These are phyloP conservation scores for Linum usitatissimum DNA, from an alignment of 345 rosid species.

Conservation along the genomic window DNA sequence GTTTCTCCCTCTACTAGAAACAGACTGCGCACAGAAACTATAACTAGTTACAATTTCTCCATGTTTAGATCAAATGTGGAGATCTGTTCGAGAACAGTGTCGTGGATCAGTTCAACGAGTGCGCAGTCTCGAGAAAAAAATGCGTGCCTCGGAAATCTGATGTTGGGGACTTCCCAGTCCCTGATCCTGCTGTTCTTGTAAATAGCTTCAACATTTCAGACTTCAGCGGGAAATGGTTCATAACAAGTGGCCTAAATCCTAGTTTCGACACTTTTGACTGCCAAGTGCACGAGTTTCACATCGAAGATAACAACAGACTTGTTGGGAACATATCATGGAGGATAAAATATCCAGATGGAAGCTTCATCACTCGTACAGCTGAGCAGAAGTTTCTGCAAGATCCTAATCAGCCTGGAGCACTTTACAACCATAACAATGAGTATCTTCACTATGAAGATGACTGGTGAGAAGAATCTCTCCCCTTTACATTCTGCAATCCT, in stretches of 20 bases:
- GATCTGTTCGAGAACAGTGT: constrained; percentile 76
- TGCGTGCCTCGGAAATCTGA: constrained; percentile 88
- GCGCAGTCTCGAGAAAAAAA: constrained; percentile 86
- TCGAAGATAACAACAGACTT: constrained; percentile 64
- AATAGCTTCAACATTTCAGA: constrained; percentile 58
- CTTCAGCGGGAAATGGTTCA: constrained; percentile 82
- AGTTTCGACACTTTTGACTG: constrained; percentile 79
- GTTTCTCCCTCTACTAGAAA: no score
- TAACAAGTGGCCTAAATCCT: constrained; percentile 84
- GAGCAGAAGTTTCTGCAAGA: constrained; percentile 64
- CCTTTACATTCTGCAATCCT: not conserved
- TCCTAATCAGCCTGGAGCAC: constrained; percentile 58
- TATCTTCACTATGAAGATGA: constrained; percentile 94
- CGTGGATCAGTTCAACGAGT: constrained; percentile 87
- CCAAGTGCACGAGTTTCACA: constrained; percentile 78
- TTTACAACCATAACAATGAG: constrained; percentile 84
- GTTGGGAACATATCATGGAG: constrained; percentile 81
- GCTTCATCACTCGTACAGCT: constrained; percentile 66
- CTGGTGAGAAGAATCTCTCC: constrained; percentile 38
- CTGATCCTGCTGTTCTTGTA: constrained; percentile 67
- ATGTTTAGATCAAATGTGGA: constrained; percentile 76
- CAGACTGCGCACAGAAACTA: no score
- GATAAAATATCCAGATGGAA: constrained; percentile 59
- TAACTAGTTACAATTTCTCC: not conserved
- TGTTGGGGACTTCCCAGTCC: constrained; percentile 74